A percentile compares a stretch with the other conserved stretches of the same genome.
Evolutionary conservation across 192 early-diverging fungal species (phyloP).

Genomic region (Coemansia asiatica): DNA sequence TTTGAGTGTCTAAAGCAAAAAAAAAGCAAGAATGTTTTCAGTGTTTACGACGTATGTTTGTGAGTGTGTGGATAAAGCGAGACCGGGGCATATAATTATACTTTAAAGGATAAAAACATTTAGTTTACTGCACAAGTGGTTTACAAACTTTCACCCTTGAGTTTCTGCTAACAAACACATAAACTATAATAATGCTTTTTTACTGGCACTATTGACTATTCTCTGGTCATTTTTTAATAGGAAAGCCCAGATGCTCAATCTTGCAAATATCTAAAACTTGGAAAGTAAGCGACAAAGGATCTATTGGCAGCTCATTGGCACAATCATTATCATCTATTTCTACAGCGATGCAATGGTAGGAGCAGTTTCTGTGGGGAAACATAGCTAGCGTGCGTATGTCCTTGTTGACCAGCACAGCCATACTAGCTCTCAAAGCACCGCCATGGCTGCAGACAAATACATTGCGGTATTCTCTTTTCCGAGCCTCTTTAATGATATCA

Average conservation of each 20-base stretch:
- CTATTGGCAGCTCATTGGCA: background rate
- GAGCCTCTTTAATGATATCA: background rate
- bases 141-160: too few relatives aligned
- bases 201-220: too few relatives aligned
- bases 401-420: background rate
- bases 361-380: background rate
- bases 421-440: background rate
- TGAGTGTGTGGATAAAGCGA: too few relatives aligned
- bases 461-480: background rate
- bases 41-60: too few relatives aligned
- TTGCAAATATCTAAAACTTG: background rate
- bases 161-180: too few relatives aligned
- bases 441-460: background rate
- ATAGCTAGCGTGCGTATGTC: background rate
- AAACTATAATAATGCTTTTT: too few relatives aligned
- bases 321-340: background rate
- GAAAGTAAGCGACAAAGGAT: background rate
- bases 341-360: background rate
- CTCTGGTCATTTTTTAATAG: too few relatives aligned
- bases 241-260: background rate
- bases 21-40: too few relatives aligned
- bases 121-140: too few relatives aligned
- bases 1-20: too few relatives aligned
- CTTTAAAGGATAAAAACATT: too few relatives aligned
- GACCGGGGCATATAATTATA: too few relatives aligned